Evolutionary conservation across 768 basidiomycete species (phyloP).

Genomic region (Suillus luteus): DNA sequence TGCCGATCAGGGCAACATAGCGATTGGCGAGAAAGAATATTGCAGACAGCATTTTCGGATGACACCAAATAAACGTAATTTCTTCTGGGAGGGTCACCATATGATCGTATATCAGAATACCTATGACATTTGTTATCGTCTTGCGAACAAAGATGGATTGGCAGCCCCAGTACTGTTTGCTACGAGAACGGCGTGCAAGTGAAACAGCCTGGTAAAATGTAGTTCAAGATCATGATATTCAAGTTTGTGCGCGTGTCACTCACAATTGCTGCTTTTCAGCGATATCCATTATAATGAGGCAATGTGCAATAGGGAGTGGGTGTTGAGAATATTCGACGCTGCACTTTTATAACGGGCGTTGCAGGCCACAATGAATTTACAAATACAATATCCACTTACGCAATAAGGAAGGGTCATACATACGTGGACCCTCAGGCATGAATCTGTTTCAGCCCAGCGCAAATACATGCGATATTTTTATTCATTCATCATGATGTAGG

Average conservation of each 20-base stretch:
- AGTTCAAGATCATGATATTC: neutral
- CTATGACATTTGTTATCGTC: constrained; percentile 15
- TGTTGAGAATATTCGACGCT: neutral
- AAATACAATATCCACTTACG: too few relatives aligned
- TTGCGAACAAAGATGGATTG: neutral
- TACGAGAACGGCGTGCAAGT: constrained; percentile 3
- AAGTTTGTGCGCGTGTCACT: neutral
- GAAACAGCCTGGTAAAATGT: constrained; percentile 6
- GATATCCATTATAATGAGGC: neutral
- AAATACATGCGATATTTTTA: too few relatives aligned
- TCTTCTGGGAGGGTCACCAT: constrained; percentile 37
- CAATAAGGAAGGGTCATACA: too few relatives aligned
- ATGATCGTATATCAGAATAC: constrained; percentile 33
- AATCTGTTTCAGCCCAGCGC: too few relatives aligned
- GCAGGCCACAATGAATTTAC: neutral
- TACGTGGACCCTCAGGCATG: too few relatives aligned
- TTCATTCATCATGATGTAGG: too few relatives aligned
- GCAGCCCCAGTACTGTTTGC: constrained; percentile 8
- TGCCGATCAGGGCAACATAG: constrained; percentile 47
- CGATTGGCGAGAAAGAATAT: constrained; percentile 52
- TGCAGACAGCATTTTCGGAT: constrained; percentile 39
- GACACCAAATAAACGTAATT: constrained; percentile 46
- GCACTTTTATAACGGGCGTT: neutral
- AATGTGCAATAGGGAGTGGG: neutral
- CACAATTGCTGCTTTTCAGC: constrained; percentile 2